Evolutionary conservation across 192 early-diverging fungal genomes (phyloP), one percentile per base, ranked within the genome.

Genomic region (Phlyctochytrium bullatum): DNA sequence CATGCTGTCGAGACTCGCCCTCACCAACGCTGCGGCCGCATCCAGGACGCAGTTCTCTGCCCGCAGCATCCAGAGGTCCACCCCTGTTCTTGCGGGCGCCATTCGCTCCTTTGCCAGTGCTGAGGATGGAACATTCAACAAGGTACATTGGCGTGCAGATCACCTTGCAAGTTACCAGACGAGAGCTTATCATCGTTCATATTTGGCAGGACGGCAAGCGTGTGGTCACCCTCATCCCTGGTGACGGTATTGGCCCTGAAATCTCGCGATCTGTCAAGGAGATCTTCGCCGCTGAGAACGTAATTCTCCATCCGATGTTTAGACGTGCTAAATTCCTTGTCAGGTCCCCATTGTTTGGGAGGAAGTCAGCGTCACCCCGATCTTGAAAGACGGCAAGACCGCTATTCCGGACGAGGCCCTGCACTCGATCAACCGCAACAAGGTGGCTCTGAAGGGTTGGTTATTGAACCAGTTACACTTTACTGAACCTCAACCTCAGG

Each of bases 181-280:
- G n/a, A n/a, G n/a, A n/a, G n/a, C n/a, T n/a, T n/a, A n/a, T n/a
- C n/a, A n/a, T n/a, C n/a, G n/a, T n/a, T n/a, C n/a, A n/a, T n/a
- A n/a, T n/a, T n/a, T n/a, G n/a, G 6, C 64, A 79, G 81, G 78
- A 82, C 30, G 80, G 78, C 34, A 82, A 80, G 68, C 77, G 71
- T 27, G 72, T 84, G 30, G 95, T 97, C 59, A 96, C 95, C 57
- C 78, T 98, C 65, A 97, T 98, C 68, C 95, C 97, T 20, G 96
- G 96, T 63, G 96, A 98, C 78, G 96, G 96, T 62, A 98, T 98
- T 65, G 97, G 97, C 34, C 97, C 97, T 1, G 97, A 98, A 80
- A 98, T 98, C 65, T 94, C 95, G 36, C 76, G 83, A 61, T 92
- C 92, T 20, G 97, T 98, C 40, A 88, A 92, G 80, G 78, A 88